phyloP scores from a whole-genome alignment of 2,329 filamentous ascomycete species.

The Aspergillus brunneoviolaceus region DNA sequence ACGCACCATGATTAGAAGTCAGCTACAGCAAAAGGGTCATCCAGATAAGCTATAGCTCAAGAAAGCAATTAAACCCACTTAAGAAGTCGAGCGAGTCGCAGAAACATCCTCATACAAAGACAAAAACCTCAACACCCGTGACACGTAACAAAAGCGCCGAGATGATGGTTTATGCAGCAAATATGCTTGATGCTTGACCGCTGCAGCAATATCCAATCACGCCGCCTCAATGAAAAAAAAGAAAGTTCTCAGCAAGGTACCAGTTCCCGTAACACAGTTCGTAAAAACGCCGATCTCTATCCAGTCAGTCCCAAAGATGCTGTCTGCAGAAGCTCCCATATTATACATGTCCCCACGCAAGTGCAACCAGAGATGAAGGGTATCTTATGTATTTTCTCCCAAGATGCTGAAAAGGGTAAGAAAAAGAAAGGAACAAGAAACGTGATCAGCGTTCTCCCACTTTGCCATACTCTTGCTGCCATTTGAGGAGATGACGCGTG shows the following conservation, averaged over 20 bases:
- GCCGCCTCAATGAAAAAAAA: background rate
- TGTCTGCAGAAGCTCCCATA: background rate
- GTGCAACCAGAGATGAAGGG: background rate
- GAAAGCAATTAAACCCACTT: too few species aligned
- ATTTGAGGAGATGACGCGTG: slow-evolving; percentile 76
- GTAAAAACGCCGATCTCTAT: background rate
- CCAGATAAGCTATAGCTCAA: too few species aligned
- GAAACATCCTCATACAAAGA: background rate
- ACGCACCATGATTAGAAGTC: too few species aligned
- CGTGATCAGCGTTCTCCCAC: slow-evolving; percentile 48
- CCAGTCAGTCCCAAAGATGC: background rate
- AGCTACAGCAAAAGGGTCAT: too few species aligned
- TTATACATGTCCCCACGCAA: background rate
- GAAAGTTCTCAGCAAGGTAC: background rate
- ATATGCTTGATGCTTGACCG: background rate
- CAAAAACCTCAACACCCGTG: too few species aligned
- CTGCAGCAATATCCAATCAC: background rate
- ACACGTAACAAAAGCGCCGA: too few species aligned
- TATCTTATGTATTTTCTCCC: background rate
- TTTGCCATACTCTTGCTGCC: slow-evolving; percentile 72
- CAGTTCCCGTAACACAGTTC: background rate
- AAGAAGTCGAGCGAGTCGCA: background rate
- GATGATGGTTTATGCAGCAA: too few species aligned
- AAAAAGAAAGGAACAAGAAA: background rate
- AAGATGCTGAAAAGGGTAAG: background rate